phyloP scores from a whole-genome alignment of 495 filamentous ascomycete genomes.

The Achaetomiella virescens region DNA sequence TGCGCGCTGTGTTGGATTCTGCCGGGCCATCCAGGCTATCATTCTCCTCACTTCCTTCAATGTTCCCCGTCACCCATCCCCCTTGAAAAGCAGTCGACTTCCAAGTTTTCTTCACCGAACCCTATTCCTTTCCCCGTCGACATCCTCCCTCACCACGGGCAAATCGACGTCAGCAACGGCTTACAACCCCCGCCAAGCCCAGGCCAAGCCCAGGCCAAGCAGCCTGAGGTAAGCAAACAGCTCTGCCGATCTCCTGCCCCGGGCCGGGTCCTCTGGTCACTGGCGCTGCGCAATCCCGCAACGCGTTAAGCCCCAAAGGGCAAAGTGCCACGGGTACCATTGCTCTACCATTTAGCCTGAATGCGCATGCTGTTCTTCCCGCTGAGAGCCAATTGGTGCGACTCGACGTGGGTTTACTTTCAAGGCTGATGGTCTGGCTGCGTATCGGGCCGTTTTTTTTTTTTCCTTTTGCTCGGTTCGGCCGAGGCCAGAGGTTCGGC shows the following conservation, averaged over 20 bases:
- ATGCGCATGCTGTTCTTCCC: neutral
- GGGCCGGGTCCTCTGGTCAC: too few species aligned
- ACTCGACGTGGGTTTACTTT: neutral
- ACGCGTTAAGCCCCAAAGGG: neutral
- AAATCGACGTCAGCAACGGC: neutral
- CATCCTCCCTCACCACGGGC: neutral
- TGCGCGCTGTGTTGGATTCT: neutral
- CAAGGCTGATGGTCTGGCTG: neutral
- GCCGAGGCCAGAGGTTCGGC: too few species aligned
- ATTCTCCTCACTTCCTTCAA: neutral
- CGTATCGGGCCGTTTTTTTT: neutral
- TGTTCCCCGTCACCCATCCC: too few species aligned
- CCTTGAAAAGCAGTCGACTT: too few species aligned
- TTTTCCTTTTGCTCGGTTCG: too few species aligned
- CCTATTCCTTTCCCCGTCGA: neutral
- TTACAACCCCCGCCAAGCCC: neutral
- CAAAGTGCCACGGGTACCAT: neutral
- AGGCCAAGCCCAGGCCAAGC: neutral
- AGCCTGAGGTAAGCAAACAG: neutral
- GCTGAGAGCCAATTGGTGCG: constrained; percentile 1
- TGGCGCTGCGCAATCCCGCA: constrained; percentile 1
- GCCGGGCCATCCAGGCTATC: neutral
- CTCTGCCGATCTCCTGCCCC: too few species aligned
- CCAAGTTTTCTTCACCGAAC: neutral
- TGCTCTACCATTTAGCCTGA: constrained; percentile 4